Evolutionary conservation across 768 basidiomycete genomes (phyloP).

Genomic region (Hysterangium stoloniferum): DNA sequence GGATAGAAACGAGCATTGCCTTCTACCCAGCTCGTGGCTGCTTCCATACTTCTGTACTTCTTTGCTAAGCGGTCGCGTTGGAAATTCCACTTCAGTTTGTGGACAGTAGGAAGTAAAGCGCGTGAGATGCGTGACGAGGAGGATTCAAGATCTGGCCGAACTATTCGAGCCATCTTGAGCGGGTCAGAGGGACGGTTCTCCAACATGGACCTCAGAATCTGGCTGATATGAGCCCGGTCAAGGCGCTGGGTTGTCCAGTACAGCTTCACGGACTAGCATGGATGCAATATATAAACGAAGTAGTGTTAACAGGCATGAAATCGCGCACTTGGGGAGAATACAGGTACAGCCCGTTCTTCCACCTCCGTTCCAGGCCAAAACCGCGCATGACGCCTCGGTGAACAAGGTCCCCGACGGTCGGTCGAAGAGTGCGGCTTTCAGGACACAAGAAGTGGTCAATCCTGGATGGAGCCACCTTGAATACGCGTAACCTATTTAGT

Average conservation of each 20-base stretch:
- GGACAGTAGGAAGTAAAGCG: conserved; percentile 54
- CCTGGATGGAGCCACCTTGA: conserved; percentile 58
- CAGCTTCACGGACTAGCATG: conserved; percentile 51
- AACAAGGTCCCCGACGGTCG: conserved; percentile 58
- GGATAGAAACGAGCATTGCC: conserved; percentile 41
- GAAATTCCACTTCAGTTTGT: conserved; percentile 63
- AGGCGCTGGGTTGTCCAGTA: conserved; percentile 53
- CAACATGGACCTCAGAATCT: conserved; percentile 47
- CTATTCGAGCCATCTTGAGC: conserved; percentile 38
- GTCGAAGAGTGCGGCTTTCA: conserved; percentile 49
- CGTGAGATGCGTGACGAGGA: conserved; percentile 50
- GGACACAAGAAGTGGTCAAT: conserved; percentile 60
- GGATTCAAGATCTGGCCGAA: conserved; percentile 59
- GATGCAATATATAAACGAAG: neutral
- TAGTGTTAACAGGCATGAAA: neutral
- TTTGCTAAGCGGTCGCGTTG: conserved; percentile 55
- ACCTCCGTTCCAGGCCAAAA: conserved; percentile 54
- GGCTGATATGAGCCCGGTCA: conserved; percentile 44
- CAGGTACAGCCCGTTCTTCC: conserved; percentile 60
- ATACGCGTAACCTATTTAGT: conserved; percentile 53
- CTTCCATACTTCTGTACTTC: conserved; percentile 38
- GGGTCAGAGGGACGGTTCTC: conserved; percentile 36
- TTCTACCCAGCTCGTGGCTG: conserved; percentile 51
- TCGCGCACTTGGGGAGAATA: conserved; percentile 51
- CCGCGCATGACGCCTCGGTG: conserved; percentile 67